Conservation (phyloP, 1,139 yeast genomes). For the Meyerozyma athensensis region DNA sequence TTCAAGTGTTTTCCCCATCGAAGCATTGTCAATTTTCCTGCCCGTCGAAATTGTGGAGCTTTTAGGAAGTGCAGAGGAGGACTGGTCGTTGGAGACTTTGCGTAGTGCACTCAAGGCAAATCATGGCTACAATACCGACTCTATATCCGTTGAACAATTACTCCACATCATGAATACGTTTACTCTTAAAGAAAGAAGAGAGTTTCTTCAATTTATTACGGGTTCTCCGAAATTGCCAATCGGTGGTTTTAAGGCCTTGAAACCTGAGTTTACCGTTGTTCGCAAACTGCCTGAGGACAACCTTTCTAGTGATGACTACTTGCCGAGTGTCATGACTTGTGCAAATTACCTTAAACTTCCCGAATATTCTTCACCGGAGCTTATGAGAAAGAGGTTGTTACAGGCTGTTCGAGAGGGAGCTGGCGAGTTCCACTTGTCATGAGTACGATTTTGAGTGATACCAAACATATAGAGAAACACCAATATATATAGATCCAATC, state of each 20-base stretch:
- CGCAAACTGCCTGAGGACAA: conserved; percentile 71
- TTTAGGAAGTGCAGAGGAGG: conserved; percentile 76
- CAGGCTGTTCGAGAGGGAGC: conserved; percentile 87
- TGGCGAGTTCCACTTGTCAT: conserved; percentile 80
- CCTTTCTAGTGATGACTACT: conserved; percentile 67
- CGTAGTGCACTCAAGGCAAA: conserved; percentile 68
- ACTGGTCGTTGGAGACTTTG: conserved; percentile 73
- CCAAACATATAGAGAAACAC: no score
- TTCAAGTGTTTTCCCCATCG: conserved; percentile 76
- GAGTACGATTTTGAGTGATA: no score
- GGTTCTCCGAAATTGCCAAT: conserved; percentile 92
- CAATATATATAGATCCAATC: neutral
- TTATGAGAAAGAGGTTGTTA: conserved; percentile 53
- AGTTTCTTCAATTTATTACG: conserved; percentile 81
- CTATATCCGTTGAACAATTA: conserved; percentile 56
- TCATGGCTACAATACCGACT: conserved; percentile 82
- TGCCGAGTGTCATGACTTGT: conserved; percentile 98
- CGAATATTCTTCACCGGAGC: conserved; percentile 58
- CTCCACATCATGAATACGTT: conserved; percentile 58
- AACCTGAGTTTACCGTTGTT: conserved; percentile 86
- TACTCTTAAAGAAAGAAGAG: conserved; percentile 50
- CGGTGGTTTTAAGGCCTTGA: conserved; percentile 84
- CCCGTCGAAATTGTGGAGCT: conserved; percentile 67
- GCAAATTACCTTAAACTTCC: conserved; percentile 92
- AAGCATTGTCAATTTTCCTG: conserved; percentile 65